These are phyloP conservation scores for Phaeoacremonium minimum DNA, from an alignment of 2,329 filamentous ascomycete species.

Conservation along the genomic window DNA sequence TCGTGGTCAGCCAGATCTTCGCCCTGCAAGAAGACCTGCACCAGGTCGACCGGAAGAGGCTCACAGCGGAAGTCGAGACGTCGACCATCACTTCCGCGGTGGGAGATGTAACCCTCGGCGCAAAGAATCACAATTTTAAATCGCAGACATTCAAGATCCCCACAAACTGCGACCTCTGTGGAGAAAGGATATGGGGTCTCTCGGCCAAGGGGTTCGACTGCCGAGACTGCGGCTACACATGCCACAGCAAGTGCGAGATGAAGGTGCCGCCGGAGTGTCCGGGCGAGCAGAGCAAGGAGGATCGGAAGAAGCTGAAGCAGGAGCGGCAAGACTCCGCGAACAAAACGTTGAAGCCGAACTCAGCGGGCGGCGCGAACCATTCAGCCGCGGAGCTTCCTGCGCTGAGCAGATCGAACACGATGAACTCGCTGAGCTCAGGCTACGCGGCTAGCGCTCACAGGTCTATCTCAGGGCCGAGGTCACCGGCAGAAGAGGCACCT, in stretches of 20 bases:
- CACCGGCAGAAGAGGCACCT: constrained; percentile 46
- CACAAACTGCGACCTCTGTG: constrained; percentile 95
- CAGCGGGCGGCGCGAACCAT: constrained; percentile 32
- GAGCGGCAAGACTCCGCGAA: constrained; percentile 79
- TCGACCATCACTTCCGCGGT: constrained; percentile 87
- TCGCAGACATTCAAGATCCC: constrained; percentile 99
- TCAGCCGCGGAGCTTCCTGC: constrained; percentile 60
- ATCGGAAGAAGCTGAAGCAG: constrained; percentile 88
- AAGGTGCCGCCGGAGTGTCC: constrained; percentile 96
- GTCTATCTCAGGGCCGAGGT: constrained; percentile 62
- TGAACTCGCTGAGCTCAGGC: constrained; percentile 85
- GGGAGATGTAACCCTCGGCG: constrained; percentile 87
- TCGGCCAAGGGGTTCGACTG: constrained; percentile 97
- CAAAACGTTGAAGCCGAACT: constrained; percentile 44
- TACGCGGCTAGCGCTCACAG: constrained; percentile 76
- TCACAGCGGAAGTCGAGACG: constrained; percentile 90
- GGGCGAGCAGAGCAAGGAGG: constrained; percentile 88
- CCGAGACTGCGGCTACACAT: constrained; percentile 94
- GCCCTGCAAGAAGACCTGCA: constrained; percentile 80
- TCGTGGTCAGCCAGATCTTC: constrained; percentile 80
- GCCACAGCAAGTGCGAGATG: constrained; percentile 98
- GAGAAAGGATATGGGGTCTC: constrained; percentile 93
- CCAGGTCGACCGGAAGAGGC: constrained; percentile 73
- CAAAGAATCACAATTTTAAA: constrained; percentile 96
- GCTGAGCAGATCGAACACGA: constrained; percentile 77